These are phyloP conservation scores for Prunus yedoensis DNA, from an alignment of 331 rosid genomes.

Conservation along the genomic window DNA sequence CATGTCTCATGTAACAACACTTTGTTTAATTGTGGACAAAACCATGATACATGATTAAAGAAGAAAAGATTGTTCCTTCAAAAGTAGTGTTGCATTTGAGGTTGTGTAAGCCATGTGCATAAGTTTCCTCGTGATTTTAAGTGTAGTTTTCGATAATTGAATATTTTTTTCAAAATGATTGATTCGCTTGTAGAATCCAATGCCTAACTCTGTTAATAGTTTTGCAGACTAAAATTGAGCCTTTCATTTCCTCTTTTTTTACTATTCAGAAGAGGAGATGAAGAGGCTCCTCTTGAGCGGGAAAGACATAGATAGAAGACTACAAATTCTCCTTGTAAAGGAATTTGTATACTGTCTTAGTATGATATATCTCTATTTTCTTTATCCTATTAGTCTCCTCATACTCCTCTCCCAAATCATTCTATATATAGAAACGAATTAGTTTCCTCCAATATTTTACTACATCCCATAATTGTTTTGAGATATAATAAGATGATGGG, in stretches of 20 bases:
- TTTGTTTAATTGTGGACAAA: conserved; percentile 42
- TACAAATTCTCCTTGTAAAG: not conserved
- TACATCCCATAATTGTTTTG: not conserved
- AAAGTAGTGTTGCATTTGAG: conserved; percentile 76
- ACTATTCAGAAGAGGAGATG: conserved; percentile 83
- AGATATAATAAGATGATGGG: too few species aligned
- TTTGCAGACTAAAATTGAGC: conserved; percentile 84
- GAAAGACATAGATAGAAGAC: conserved; percentile 53
- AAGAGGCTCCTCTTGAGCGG: conserved; percentile 76
- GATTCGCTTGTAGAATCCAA: not conserved
- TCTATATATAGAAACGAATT: too few species aligned
- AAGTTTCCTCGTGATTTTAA: not conserved
- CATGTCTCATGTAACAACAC: not conserved
- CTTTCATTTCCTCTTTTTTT: conserved; percentile 70
- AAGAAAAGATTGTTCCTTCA: conserved; percentile 57
- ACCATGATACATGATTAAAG: conserved; percentile 87
- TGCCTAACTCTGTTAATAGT: conserved; percentile 12
- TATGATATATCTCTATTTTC: not conserved
- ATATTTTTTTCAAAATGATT: not conserved
- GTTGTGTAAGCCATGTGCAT: conserved; percentile 51
- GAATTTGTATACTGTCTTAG: not conserved
- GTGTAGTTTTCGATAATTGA: not conserved
- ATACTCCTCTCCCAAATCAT: too few species aligned
- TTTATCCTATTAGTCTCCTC: too few species aligned
- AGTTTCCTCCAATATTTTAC: not conserved